A percentile compares a stretch with the other conserved stretches of the same genome.
phyloP scores from a whole-genome alignment of 2,329 filamentous ascomycete genomes.

The Beauveria australis region DNA sequence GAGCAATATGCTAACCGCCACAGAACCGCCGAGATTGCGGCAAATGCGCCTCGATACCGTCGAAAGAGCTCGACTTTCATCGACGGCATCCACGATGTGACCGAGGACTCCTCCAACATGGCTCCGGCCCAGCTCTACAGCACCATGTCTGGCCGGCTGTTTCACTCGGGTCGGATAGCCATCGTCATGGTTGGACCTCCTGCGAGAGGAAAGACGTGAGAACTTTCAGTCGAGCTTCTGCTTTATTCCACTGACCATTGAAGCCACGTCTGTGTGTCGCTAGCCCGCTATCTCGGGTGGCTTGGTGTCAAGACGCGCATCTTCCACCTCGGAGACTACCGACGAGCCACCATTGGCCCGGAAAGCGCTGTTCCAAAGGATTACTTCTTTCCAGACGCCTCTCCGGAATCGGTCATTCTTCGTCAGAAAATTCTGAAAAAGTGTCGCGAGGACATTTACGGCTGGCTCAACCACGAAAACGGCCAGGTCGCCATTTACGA shows the following conservation, averaged over 20 bases:
- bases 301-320: constrained; percentile 96
- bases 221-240: not conserved
- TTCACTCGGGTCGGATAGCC: constrained; percentile 93
- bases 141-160: constrained; percentile 92
- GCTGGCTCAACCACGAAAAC: constrained; percentile 93
- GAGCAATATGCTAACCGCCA: constrained; percentile 20
- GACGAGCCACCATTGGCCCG: constrained; percentile 78
- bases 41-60: constrained; percentile 80
- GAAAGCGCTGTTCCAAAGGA: constrained; percentile 85
- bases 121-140: constrained; percentile 96
- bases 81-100: constrained; percentile 91
- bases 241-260: not conserved
- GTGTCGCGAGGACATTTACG: constrained; percentile 93
- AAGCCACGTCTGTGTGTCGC: constrained; percentile 88
- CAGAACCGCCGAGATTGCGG: constrained; percentile 86
- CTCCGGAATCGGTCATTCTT: constrained; percentile 82
- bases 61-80: constrained; percentile 94
- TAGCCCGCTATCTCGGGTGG: constrained; percentile 93
- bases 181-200: constrained; percentile 96
- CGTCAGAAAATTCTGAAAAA: constrained; percentile 97
- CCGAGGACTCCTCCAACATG: constrained; percentile 66
- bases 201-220: constrained; percentile 87
- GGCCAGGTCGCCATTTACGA: constrained; percentile 98
- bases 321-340: constrained; percentile 95
- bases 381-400: constrained; percentile 95